Base-by-base conservation (phyloP, 345 rosid genomes). In the Hypericum perforatum region DNA sequence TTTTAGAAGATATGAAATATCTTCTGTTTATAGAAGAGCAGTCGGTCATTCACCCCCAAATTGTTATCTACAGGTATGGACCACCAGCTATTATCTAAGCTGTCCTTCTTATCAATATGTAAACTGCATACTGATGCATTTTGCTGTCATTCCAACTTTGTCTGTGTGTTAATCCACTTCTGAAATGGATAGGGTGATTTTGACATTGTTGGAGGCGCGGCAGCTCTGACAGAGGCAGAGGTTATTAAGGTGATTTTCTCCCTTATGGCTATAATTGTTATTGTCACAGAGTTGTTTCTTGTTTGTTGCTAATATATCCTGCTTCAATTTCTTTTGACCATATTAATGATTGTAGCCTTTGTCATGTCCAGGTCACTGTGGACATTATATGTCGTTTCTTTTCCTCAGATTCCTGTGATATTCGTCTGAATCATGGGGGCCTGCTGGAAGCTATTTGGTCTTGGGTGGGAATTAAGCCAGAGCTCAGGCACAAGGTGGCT, bases 21-120 rank as follows among this genome's bases (percentile, higher is more conserved):
- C 96, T 54, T 73, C 68, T 45, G 98, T 86, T 48, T 82, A 82
- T 67, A 80, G 98, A 60, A 82, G 78, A 81, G 91, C 95, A 51
- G 75, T 91, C 59, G 98, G 98, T 56, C 98, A 74, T 82, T 82
- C 98, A 44, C 89, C 98, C 37, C 96, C 98, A 54, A 91, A 82
- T 72, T 78, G 76, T 38, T 82, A 78, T 79, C 87, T 87, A 59
- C 98, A 91, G 86, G 98, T 82, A 58, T 8, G 29, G 5, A 13
- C 44, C 62, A n/a, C 32, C 53, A 46, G 9, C 49, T 13, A 46
- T 37, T 42, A 16, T 11, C 0, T 58, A 9, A 54, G n/a, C 15
- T 16, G 32, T 40, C 52, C 41, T 39, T 1, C 32, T 22, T 22
- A 22, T 22, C 32, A 22, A 22, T 22, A 22, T 22, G 32, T 22